These are phyloP conservation scores for Tinospora cordifolia DNA, from an alignment of 164 flowering plant species.

Conservation along the genomic window DNA sequence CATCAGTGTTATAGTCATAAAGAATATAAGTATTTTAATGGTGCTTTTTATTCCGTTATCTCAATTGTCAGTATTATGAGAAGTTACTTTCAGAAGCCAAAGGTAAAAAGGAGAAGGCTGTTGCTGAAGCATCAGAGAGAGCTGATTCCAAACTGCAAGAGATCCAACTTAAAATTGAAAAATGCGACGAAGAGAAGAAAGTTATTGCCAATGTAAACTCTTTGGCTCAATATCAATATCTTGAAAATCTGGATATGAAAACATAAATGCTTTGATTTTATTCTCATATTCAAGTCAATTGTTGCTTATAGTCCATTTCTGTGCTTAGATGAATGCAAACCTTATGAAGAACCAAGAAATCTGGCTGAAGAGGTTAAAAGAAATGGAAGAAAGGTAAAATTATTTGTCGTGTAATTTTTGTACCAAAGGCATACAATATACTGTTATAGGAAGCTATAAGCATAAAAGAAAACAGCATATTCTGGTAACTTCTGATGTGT, in stretches of 20 bases:
- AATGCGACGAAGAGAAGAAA: conserved; percentile 46
- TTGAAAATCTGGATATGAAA: neutral
- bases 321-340: conserved; percentile 46
- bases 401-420: neutral
- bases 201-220: conserved; percentile 43
- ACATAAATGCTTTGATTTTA: neutral
- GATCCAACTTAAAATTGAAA: conserved; percentile 50
- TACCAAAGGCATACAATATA: too few relatives aligned
- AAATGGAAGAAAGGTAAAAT: conserved; percentile 55
- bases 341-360: conserved; percentile 66
- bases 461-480: too few relatives aligned
- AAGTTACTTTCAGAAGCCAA: conserved; percentile 60
- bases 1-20: neutral
- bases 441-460: neutral
- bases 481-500: neutral
- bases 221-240: neutral
- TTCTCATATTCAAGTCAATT: neutral
- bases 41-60: conserved; percentile 3
- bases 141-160: conserved; percentile 49
- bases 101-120: conserved; percentile 40
- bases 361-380: conserved; percentile 39
- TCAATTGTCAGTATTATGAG: conserved; percentile 60
- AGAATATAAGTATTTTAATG: neutral
- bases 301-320: conserved; percentile 1
- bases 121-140: conserved; percentile 56